Conservation (phyloP, 2,329 filamentous ascomycete genomes). For the Nemania bipapillata region DNA sequence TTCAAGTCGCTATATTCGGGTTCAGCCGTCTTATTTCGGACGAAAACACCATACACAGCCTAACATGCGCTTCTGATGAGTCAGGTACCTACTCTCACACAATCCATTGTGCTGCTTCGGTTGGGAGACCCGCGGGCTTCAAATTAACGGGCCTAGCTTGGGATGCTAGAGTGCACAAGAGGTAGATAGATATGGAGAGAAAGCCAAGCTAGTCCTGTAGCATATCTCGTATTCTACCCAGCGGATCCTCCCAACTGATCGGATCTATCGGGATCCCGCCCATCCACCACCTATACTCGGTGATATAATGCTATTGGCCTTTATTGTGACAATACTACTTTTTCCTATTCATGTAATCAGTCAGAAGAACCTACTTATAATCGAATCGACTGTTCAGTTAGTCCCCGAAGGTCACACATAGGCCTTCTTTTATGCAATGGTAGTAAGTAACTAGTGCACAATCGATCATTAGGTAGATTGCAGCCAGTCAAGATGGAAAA, state of each 20-base stretch:
- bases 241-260: conserved; percentile 23
- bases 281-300: background rate
- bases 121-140: background rate
- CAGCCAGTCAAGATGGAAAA: background rate
- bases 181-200: background rate
- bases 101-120: background rate
- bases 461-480: no score
- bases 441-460: no score
- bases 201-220: conserved; percentile 12
- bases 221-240: conserved; percentile 32
- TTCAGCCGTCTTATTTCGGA: conserved; percentile 17
- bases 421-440: background rate
- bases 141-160: background rate
- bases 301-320: no score
- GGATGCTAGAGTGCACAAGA: background rate
- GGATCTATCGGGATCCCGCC: conserved; percentile 16
- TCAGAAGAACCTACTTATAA: no score
- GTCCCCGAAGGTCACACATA: background rate
- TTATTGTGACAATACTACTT: no score
- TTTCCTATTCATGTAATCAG: no score
- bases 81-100: conserved; percentile 1
- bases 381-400: background rate
- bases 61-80: conserved; percentile 2
- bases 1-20: conserved; percentile 15
- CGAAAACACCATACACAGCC: conserved; percentile 11